Evolutionary conservation across 345 rosid species (phyloP), one percentile per base, ranked within the genome.

Genomic region (Streptanthus diversifolius): DNA sequence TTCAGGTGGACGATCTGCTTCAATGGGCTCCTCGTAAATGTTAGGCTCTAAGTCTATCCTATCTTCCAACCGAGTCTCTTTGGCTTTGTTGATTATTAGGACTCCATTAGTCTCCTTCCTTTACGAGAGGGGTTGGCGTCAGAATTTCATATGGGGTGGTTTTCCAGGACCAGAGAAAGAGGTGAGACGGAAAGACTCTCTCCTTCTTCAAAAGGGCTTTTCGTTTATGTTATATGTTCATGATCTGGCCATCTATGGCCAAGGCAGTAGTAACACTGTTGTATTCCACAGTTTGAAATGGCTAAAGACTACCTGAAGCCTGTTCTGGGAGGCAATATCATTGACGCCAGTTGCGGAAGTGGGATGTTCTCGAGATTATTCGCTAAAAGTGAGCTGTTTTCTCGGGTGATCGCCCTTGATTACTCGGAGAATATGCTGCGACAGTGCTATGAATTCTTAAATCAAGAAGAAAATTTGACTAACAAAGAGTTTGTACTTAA

Each of bases 121-220:
- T 66, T 93, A 93, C 33, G 98, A 93, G 81, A 84, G 97, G 68
- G 98, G 98, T 57, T 93, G 98, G 98, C 91, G 96, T 70, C 98
- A 93, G 78, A 85, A 79, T 61, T 90, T 90, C 63, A 13, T 79
- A 15, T 78, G 82, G 86, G 90, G 83, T 59, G 96, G 98, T 33
- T 90, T 84, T 70, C 98, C 97, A 27, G 96, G 97, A 59, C 92
- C 85, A 10, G 96, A 89, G 82, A 85, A 87, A 75, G 97, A 89
- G 97, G 98, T 89, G 35, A 83, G 32, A 52, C 57, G 3, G 4
- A n/a, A 66, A 40, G 52, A 5, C 62, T 71, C 49, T 25, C 48
- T 40, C 8, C 18, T 48, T 24, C n/a, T n/a, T n/a, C n/a, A n/a
- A n/a, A n/a, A n/a, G n/a, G n/a, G n/a, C n/a, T 25, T 44, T 73